Evolutionary conservation across 176 grass and related monocot species (phyloP), one percentile per base, ranked within the genome.

Genomic region (Oryza glaberrima): DNA sequence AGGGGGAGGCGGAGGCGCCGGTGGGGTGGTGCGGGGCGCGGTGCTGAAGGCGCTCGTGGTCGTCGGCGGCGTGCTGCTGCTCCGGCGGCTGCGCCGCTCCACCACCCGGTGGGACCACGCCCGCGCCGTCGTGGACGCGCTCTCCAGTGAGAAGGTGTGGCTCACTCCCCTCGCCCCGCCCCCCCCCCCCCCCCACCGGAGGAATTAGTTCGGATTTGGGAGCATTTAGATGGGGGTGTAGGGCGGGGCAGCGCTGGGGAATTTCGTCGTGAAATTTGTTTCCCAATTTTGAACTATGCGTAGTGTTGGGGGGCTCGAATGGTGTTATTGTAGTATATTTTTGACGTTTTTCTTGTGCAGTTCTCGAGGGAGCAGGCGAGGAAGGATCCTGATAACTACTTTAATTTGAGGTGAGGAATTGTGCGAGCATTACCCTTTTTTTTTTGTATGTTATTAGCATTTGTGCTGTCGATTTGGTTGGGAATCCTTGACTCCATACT

Each of bases 51-150:
- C 96, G 63, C 88, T 99, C 51, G 78, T 96, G 63, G 85, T 94
- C 38, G 86, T 94, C 69, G 96, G 96, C 16, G 96, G 96, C 38
- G 86, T 90, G 35, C 76, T 93, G 47, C 84, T 96, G 52, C 82
- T 96, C 61, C 94, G 92, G 84, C 84, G 93, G 78, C 86, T 96
- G 67, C 84, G 96, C 68, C 94, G 94, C 73, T 96, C 96, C 78
- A 96, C 96, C 68, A 96, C 96, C 81, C 88, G 93, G 11, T 96
- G 96, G 96, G 96, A 99, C 78, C 96, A 99, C 70, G 86, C 93
- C 70, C 91, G 86, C 46, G 82, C 88, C 70, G 91, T 99, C 82
- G 88, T 93, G 64, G 84, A 92, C 78, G 88, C 93, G 40, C 93
- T 99, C 86, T 92, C 86, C 58, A 93, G 93, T 36, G 96, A 96